phyloP scores from a whole-genome alignment of 23 red algal species.

The Gracilaria domingensis region DNA sequence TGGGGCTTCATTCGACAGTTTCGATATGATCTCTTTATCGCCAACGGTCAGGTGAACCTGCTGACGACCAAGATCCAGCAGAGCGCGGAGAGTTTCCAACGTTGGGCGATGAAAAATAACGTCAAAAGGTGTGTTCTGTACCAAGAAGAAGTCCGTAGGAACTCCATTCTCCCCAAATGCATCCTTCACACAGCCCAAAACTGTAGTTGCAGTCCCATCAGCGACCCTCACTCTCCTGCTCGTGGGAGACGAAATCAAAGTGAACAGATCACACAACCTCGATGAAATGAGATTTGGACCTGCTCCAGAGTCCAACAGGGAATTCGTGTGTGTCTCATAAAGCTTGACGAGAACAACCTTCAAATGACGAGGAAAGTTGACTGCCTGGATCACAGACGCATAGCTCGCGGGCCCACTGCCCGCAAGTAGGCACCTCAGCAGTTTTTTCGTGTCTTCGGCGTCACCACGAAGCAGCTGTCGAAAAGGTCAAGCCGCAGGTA shows the following conservation, averaged over 20 bases:
- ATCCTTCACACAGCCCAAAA: neutral
- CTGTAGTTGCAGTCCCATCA: neutral
- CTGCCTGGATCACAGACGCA: neutral
- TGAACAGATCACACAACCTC: too few species aligned
- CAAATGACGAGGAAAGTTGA: neutral
- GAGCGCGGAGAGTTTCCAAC: neutral
- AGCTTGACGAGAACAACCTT: neutral
- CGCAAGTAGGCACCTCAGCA: neutral
- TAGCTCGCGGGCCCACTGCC: neutral
- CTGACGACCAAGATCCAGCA: neutral
- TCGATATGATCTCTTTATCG: neutral
- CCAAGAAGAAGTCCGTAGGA: neutral
- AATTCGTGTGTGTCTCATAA: neutral
- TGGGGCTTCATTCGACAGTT: neutral
- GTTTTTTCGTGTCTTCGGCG: neutral
- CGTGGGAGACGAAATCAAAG: neutral
- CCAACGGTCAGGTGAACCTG: neutral
- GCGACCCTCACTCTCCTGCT: neutral
- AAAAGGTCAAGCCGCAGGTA: neutral
- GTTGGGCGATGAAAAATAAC: neutral
- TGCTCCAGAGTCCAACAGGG: neutral
- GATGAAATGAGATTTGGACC: too few species aligned
- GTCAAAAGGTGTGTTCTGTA: neutral
- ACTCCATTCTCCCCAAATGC: neutral
- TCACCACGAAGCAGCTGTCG: neutral